Conservation (phyloP, 352 stramenopile genomes). For the Pythium plurisporium region DNA sequence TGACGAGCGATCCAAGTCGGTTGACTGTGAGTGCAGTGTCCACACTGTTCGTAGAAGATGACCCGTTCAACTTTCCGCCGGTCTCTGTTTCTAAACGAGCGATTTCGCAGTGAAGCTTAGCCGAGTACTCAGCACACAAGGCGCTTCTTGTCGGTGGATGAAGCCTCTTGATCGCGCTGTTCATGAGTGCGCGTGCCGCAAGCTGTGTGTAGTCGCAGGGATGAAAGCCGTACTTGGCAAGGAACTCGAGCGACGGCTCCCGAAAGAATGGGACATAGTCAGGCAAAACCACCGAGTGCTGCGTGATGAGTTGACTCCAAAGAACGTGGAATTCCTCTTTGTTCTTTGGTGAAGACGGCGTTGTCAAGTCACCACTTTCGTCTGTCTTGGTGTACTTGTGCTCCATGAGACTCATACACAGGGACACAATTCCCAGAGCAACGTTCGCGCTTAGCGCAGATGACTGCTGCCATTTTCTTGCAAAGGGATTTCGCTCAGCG, state of each 20-base stretch:
- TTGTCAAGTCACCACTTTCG: slow-evolving; percentile 2
- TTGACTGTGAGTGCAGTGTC: slow-evolving; percentile 44
- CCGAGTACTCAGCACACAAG: slow-evolving; percentile 67
- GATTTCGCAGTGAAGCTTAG: slow-evolving; percentile 78
- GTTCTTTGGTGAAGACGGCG: slow-evolving; percentile 40
- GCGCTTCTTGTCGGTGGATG: slow-evolving; percentile 33
- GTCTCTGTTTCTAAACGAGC: slow-evolving; percentile 64
- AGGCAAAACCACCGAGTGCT: slow-evolving; percentile 75
- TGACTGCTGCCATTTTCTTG: slow-evolving; percentile 72
- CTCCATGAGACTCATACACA: slow-evolving; percentile 85
- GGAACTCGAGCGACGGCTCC: slow-evolving; percentile 66
- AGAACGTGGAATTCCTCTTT: slow-evolving; percentile 83
- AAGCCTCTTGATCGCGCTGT: slow-evolving; percentile 74
- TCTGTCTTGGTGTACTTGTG: slow-evolving; percentile 47
- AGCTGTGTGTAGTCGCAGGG: slow-evolving; percentile 72
- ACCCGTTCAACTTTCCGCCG: slow-evolving; percentile 35
- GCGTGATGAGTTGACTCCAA: slow-evolving; percentile 84
- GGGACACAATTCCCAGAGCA: slow-evolving; percentile 60
- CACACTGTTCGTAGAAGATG: slow-evolving; percentile 11
- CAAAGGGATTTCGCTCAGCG: slow-evolving; percentile 30
- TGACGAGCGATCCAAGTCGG: slow-evolving; percentile 64
- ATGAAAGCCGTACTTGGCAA: slow-evolving; percentile 76
- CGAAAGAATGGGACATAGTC: slow-evolving; percentile 64
- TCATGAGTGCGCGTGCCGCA: slow-evolving; percentile 61
- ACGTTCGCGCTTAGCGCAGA: slow-evolving; percentile 60